Evolutionary conservation across 1,284 basidiomycete species (phyloP).

Genomic region (Tremellales sp.): DNA sequence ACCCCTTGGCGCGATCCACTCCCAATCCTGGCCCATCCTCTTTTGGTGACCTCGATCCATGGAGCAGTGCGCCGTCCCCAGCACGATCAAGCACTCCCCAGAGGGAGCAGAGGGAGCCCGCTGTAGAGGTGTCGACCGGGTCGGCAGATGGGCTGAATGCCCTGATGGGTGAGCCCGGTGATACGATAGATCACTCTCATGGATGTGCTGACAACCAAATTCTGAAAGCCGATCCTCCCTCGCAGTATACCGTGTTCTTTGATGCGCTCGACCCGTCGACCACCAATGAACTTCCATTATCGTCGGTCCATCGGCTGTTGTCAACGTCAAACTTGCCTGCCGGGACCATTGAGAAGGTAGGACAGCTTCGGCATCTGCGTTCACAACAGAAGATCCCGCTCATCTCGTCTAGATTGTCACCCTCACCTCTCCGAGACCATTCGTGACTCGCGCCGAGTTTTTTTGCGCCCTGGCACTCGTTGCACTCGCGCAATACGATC

Average conservation of each 20-base stretch:
- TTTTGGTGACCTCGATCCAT: slow-evolving; percentile 73
- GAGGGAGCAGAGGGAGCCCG: slow-evolving; percentile 7
- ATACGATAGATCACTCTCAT: neutral
- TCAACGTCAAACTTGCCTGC: slow-evolving; percentile 71
- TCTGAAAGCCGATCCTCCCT: slow-evolving; percentile 66
- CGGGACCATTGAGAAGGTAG: slow-evolving; percentile 71
- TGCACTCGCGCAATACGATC: slow-evolving; percentile 62
- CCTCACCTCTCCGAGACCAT: slow-evolving; percentile 33
- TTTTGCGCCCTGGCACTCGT: slow-evolving; percentile 81
- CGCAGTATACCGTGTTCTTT: slow-evolving; percentile 69
- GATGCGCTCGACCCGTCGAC: slow-evolving; percentile 63
- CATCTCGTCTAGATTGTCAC: slow-evolving; percentile 22
- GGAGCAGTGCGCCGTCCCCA: slow-evolving; percentile 75
- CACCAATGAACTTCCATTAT: slow-evolving; percentile 71
- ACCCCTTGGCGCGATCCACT: slow-evolving; percentile 35
- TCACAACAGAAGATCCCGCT: slow-evolving; percentile 1
- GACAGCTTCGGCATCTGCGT: slow-evolving; percentile 15
- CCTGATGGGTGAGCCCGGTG: slow-evolving; percentile 28
- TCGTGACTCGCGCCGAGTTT: slow-evolving; percentile 74
- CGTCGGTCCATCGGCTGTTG: slow-evolving; percentile 71
- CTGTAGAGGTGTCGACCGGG: slow-evolving; percentile 2
- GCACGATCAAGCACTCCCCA: slow-evolving; percentile 21
- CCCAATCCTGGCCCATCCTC: slow-evolving; percentile 16
- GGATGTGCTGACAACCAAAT: slow-evolving; percentile 3
- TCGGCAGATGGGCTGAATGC: slow-evolving; percentile 27